Base-by-base conservation (phyloP, 805 yeast species). In the Myxozyma neotropica region DNA sequence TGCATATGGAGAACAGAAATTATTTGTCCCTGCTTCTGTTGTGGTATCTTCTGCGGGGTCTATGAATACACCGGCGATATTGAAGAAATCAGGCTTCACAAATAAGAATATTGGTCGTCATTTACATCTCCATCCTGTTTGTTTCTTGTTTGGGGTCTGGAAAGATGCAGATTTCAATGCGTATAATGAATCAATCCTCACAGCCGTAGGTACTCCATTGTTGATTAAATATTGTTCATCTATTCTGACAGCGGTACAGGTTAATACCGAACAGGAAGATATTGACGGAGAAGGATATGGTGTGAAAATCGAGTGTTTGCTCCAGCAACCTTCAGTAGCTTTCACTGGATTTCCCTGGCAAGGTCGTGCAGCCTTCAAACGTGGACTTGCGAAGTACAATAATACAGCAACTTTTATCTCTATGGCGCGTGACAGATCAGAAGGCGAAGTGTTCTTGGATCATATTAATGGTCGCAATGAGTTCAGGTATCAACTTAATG, bases 211-310 rank as follows among this genome's bases (percentile, higher is more conserved):
- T 65, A 72, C 76, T 6, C 19, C 33, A 15, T 27, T 46, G 15
- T 10, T 4, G 3, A 38, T 27, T 29, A 23, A 13, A 10, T 3
- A 31, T 10, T 39, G 17, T 5, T 10, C 12, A 15, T 23, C n/a
- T 2, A 3, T 27, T 23, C 33, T 24, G 27, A 43, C 13, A n/a
- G n/a, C 2, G 8, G 21, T 33, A 15, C 35, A 53, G 57, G 57
- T 57, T 6, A 58, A 58, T 29, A 45, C 49, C 13, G 77, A 80
- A 64, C 75, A 69, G 15, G 83, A 77, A 53, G 81, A 82, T 61
- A 59, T 80, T 35, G 85, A 82, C 65, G 84, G 84, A 1, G 70
- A 75, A 54, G 79, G 74, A 3, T 83, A 81, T 66, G 86, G 86
- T 1, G 78, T 82, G 8, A 79, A 76, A 68, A 75, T 82, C 55